Percentiles rank a stretch among this genome's conserved stretches.
Evolutionary conservation across 108 stramenopile genomes (phyloP).

Genomic region (Mediolabrus comicus): DNA sequence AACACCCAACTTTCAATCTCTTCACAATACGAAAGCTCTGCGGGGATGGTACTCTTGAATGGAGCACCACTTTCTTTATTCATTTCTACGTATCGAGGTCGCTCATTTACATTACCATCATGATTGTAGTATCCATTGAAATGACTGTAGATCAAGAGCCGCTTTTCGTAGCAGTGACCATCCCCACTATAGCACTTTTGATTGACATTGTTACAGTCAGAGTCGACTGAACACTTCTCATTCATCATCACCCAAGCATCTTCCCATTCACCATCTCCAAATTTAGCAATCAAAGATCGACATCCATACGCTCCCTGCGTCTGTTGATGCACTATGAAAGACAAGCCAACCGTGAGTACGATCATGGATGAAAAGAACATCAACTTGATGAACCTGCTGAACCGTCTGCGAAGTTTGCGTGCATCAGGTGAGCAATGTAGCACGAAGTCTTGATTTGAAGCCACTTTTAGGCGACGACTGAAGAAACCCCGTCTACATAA

Average conservation of each 20-base stretch:
- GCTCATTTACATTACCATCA: not conserved
- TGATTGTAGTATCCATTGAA: conserved; percentile 1
- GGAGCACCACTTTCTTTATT: not conserved
- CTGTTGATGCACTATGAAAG: not conserved
- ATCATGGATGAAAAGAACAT: not conserved
- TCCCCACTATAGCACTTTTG: not conserved
- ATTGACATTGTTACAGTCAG: not conserved
- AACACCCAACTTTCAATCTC: not conserved
- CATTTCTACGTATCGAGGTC: not conserved
- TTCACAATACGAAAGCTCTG: not conserved
- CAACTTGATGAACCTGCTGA: not conserved
- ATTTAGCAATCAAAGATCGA: not conserved
- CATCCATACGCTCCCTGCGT: not conserved
- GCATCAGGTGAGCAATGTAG: not conserved
- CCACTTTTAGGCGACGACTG: not conserved
- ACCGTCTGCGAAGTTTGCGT: not conserved
- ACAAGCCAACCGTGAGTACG: not conserved
- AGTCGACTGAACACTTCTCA: not conserved
- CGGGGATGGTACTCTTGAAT: not conserved
- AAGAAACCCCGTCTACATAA: conserved; percentile 7
- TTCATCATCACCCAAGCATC: not conserved
- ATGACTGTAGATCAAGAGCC: conserved; percentile 1
- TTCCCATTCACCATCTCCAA: conserved; percentile 3
- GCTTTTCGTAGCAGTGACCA: not conserved
- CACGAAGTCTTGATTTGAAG: not conserved